phyloP scores from a whole-genome alignment of 2,329 filamentous ascomycete species.

The Trichoderma brevicompactum region DNA sequence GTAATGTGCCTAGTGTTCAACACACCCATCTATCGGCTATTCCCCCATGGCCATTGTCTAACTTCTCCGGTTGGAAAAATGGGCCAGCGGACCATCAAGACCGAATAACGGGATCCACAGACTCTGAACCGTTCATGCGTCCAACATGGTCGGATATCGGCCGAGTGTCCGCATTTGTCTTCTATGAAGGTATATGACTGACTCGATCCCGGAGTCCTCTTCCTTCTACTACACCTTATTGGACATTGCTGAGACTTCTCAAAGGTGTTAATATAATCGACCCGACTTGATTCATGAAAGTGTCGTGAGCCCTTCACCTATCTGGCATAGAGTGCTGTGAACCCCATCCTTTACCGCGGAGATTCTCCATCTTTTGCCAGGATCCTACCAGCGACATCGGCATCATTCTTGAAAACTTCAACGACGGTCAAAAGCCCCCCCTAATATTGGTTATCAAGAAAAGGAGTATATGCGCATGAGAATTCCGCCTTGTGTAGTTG shows the following conservation, averaged over 20 bases:
- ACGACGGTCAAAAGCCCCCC: background rate
- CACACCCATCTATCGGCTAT: background rate
- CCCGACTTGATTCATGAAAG: background rate
- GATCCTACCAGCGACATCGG: conserved; percentile 16
- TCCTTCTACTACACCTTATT: background rate
- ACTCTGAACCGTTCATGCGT: background rate
- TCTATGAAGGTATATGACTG: background rate
- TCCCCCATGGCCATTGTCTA: background rate
- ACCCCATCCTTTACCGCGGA: background rate
- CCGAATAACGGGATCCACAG: background rate
- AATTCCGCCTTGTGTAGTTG: background rate
- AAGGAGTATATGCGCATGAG: background rate
- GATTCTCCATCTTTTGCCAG: background rate
- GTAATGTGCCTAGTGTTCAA: background rate
- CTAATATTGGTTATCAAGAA: background rate
- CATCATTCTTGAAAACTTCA: background rate
- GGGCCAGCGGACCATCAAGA: conserved; percentile 9
- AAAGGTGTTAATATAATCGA: background rate
- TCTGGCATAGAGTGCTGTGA: background rate
- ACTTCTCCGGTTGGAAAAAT: conserved; percentile 8
- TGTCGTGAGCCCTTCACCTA: background rate
- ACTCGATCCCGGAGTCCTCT: background rate
- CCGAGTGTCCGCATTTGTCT: background rate
- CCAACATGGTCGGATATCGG: background rate
- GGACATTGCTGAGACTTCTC: background rate